Percentiles rank a stretch among this genome's conserved stretches.
phyloP scores from a whole-genome alignment of 495 filamentous ascomycete genomes.

The Talaromyces proteolyticus region DNA sequence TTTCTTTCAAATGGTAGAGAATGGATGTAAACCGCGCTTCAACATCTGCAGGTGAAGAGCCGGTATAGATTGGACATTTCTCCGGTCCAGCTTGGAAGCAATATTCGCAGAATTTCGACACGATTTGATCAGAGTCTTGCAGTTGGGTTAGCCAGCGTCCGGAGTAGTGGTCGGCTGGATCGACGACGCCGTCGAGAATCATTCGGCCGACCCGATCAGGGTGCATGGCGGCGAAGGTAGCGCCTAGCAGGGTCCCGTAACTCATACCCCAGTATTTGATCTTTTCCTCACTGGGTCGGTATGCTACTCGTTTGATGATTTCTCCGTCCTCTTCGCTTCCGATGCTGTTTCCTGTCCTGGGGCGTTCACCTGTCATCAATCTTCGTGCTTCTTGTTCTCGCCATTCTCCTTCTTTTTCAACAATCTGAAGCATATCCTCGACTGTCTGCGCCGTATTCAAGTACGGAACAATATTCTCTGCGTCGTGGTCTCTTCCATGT shows the following conservation, averaged over 20 bases:
- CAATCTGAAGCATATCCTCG: constrained; percentile 24
- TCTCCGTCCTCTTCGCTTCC: background rate
- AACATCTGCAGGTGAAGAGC: background rate
- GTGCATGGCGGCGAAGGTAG: constrained; percentile 48
- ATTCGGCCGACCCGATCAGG: constrained; percentile 43
- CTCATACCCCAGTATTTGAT: constrained; percentile 54
- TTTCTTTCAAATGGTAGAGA: background rate
- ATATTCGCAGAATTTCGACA: constrained; percentile 23
- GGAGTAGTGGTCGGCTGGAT: constrained; percentile 28
- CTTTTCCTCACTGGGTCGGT: constrained; percentile 27
- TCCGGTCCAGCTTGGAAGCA: constrained; percentile 28
- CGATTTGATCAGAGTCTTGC: constrained; percentile 24
- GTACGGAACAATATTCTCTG: constrained; percentile 21
- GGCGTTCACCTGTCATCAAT: constrained; percentile 6
- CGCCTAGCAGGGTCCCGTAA: constrained; percentile 63
- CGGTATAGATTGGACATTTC: constrained; percentile 17
- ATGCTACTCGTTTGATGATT: constrained; percentile 15
- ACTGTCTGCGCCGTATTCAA: constrained; percentile 22
- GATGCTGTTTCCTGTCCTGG: constrained; percentile 12
- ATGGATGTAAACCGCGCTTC: background rate
- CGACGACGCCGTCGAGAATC: constrained; percentile 49
- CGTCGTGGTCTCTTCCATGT: constrained; percentile 4
- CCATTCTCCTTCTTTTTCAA: constrained; percentile 33
- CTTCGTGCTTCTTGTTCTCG: constrained; percentile 19
- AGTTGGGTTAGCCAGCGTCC: constrained; percentile 28